Base-by-base conservation (phyloP, 345 rosid species). In the Clarkia xantiana region DNA sequence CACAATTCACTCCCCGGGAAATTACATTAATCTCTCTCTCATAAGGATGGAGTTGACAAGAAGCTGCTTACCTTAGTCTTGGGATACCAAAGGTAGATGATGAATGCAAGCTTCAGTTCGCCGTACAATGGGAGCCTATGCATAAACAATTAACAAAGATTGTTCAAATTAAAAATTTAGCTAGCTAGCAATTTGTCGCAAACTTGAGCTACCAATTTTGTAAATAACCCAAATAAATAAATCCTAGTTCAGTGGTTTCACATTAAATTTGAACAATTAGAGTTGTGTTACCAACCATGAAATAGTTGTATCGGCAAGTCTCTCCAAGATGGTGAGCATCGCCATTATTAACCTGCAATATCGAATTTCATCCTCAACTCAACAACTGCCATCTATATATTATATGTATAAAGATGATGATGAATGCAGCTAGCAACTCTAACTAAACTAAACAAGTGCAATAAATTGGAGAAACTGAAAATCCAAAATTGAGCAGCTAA, bases 321-420 rank as follows among this genome's bases (percentile, higher is more conserved):
- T 70, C 61, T 74, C 79, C 25, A 68, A 19, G 40, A 74, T 64
- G 15, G 73, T 67, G 49, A 74, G 63, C 4, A 70, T 46, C 0
- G 76, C 79, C 61, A 74, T 64, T 41, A 74, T 53, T 62, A 74
- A 67, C 76, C 79, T 74, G 73, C 47, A 43, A 63, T 3, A n/a
- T n/a, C n/a, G n/a, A n/a, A n/a, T 45, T 46, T 4, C 45, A 38
- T 59, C 18, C 41, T 13, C 18, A 0, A 22, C 14, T 43, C 58
- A 54, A 29, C 36, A n/a, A n/a, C n/a, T n/a, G n/a, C n/a, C n/a
- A n/a, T n/a, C n/a, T n/a, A n/a, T n/a, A n/a, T n/a, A n/a, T n/a
- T n/a, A n/a, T n/a, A n/a, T n/a, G n/a, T n/a, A n/a, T n/a, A n/a
- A n/a, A n/a, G n/a, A n/a, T n/a, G n/a, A n/a, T n/a, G n/a, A n/a